Evolutionary conservation across 495 filamentous ascomycete genomes (phyloP).

Genomic region (Podospora tetraspora): DNA sequence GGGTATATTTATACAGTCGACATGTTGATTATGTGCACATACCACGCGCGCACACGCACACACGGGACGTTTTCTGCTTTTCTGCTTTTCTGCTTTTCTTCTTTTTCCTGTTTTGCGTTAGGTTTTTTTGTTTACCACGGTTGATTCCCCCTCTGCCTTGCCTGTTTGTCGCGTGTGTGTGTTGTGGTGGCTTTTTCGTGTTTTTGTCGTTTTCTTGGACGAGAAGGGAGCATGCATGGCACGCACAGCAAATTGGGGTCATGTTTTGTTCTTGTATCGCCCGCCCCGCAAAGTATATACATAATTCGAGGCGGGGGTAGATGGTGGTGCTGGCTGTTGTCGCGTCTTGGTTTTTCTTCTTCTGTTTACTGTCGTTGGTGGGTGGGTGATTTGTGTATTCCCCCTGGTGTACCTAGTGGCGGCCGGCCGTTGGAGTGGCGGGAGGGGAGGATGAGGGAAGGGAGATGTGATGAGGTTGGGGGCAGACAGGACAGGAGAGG

Average conservation of each 20-base stretch:
- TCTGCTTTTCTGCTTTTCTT: background rate
- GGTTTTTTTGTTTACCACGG: background rate
- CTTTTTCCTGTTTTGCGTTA: background rate
- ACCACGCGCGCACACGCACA: background rate
- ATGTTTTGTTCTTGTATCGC: background rate
- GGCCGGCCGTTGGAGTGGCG: background rate
- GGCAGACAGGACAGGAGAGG: background rate
- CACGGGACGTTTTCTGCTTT: background rate
- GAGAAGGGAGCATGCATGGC: no score
- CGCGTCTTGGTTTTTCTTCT: background rate
- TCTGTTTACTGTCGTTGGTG: background rate
- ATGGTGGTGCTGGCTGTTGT: background rate
- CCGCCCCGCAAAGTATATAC: background rate
- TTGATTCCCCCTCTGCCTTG: background rate
- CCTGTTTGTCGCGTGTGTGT: no score
- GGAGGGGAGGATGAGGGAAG: background rate
- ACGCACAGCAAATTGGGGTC: no score
- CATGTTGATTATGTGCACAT: constrained; percentile 6
- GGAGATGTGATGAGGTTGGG: background rate
- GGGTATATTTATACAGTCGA: constrained; percentile 1
- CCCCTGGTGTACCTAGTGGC: background rate
- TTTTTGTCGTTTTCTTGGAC: no score
- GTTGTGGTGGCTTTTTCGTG: background rate
- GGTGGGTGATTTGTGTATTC: background rate
- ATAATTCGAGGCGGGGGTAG: background rate